A percentile compares a stretch with the other conserved stretches of the same genome.
Evolutionary conservation across 768 basidiomycete species (phyloP).

Genomic region (Suillus alpinus): DNA sequence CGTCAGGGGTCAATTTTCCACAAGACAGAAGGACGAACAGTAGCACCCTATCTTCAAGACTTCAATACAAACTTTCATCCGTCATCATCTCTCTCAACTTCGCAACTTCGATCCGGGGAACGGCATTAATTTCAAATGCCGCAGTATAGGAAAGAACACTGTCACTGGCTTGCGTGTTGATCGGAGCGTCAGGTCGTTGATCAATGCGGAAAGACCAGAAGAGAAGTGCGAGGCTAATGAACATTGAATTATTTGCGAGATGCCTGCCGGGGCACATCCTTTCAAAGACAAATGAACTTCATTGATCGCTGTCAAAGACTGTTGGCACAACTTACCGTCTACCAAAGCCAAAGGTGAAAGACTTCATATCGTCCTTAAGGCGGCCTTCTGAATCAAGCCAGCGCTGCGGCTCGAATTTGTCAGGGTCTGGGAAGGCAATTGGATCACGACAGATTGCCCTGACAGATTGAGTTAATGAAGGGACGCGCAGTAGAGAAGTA

Average conservation of each 20-base stretch:
- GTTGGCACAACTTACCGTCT: slow-evolving; percentile 17
- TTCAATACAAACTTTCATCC: neutral
- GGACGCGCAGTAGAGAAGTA: neutral
- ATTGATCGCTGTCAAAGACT: too few species aligned
- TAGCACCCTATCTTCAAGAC: neutral
- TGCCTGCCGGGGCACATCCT: slow-evolving; percentile 63
- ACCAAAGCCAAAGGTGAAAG: slow-evolving; percentile 50
- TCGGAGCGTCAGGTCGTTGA: slow-evolving; percentile 45
- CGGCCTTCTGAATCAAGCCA: slow-evolving; percentile 43
- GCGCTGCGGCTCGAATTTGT: slow-evolving; percentile 49
- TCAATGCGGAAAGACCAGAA: slow-evolving; percentile 61
- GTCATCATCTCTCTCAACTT: slow-evolving; percentile 15
- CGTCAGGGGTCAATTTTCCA: too few species aligned
- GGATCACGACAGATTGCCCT: slow-evolving; percentile 55
- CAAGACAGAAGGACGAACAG: neutral
- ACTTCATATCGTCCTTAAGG: slow-evolving; percentile 43
- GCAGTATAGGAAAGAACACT: slow-evolving; percentile 53
- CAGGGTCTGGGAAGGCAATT: slow-evolving; percentile 48
- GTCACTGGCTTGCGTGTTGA: slow-evolving; percentile 54
- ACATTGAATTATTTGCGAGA: slow-evolving; percentile 44
- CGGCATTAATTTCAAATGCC: slow-evolving; percentile 56
- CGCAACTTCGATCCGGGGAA: slow-evolving; percentile 35
- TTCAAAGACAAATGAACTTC: neutral
- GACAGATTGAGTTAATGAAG: neutral
- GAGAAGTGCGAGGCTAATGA: slow-evolving; percentile 56